A percentile compares a stretch with the other conserved stretches of the same genome.
Conservation (phyloP, 805 yeast species). For the Starmera pachycereana region DNA sequence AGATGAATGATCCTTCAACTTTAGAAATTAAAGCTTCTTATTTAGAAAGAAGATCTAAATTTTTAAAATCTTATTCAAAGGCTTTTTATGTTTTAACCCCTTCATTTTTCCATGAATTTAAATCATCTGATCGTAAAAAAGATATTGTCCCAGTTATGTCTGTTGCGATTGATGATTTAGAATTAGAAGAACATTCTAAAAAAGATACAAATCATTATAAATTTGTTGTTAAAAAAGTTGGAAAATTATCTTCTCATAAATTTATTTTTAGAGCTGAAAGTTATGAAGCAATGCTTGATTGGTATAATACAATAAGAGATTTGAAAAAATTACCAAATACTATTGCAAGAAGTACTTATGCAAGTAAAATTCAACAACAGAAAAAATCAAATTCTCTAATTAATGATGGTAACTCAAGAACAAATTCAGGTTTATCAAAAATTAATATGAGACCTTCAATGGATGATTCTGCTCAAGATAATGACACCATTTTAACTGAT, state of each 20-base stretch:
- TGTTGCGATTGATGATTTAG: slow-evolving; percentile 66
- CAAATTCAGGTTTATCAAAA: slow-evolving; percentile 20
- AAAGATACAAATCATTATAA: slow-evolving; percentile 58
- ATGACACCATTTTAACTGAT: slow-evolving; percentile 15
- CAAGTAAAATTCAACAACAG: slow-evolving; percentile 11
- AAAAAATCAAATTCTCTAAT: slow-evolving; percentile 1
- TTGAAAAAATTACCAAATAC: slow-evolving; percentile 51
- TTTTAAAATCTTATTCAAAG: slow-evolving; percentile 77
- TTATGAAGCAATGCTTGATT: slow-evolving; percentile 65
- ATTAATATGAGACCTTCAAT: slow-evolving; percentile 6
- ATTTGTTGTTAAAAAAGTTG: slow-evolving; percentile 72
- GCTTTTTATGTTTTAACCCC: slow-evolving; percentile 92
- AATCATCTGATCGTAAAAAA: slow-evolving; percentile 67
- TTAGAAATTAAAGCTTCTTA: slow-evolving; percentile 64
- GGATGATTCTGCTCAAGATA: slow-evolving; percentile 13
- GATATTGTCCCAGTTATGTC: slow-evolving; percentile 83
- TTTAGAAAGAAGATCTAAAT: slow-evolving; percentile 85
- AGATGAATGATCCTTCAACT: slow-evolving; percentile 61
- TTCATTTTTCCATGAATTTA: slow-evolving; percentile 82
- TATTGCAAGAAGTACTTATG: slow-evolving; percentile 15
- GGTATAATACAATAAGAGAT: slow-evolving; percentile 73
- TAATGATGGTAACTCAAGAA: slow-evolving; percentile 12
- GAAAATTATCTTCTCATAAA: slow-evolving; percentile 73
- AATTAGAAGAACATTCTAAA: slow-evolving; percentile 72
- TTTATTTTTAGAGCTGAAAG: slow-evolving; percentile 93